phyloP scores from a whole-genome alignment of 148 eudicot genomes.

The Gaultheria prostrata region DNA sequence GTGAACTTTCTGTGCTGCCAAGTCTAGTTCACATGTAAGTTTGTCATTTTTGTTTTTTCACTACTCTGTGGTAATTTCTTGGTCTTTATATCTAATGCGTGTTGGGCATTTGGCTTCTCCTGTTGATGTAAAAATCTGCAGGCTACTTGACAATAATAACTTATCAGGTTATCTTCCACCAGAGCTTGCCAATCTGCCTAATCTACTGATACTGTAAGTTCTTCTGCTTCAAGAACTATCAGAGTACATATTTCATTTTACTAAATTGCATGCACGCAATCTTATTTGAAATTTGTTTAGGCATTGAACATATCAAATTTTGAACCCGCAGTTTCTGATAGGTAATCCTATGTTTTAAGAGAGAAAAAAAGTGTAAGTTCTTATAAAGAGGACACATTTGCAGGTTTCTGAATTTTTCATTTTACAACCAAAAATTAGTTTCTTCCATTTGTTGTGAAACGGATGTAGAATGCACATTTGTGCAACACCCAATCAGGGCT shows the following conservation, averaged over 20 bases:
- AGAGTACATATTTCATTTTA: background rate
- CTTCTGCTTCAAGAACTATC: constrained; percentile 12
- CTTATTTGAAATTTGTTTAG: background rate
- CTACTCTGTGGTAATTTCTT: background rate
- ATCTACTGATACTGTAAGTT: constrained; percentile 63
- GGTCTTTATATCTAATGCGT: background rate
- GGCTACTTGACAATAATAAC: constrained; percentile 79
- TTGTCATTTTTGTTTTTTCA: background rate
- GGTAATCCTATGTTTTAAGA: background rate
- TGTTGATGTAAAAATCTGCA: constrained; percentile 35
- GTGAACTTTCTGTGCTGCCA: constrained; percentile 46
- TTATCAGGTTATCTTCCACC: constrained; percentile 84
- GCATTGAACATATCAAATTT: background rate
- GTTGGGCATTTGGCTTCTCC: constrained; percentile 16
- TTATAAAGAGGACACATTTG: background rate
- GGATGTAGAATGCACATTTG: background rate
- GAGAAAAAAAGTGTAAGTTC: background rate
- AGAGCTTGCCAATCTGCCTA: constrained; percentile 58
- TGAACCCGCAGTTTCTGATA: background rate
- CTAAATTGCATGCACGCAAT: background rate
- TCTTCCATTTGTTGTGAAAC: background rate
- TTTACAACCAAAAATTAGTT: background rate
- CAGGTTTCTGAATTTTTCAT: background rate
- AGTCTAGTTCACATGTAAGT: constrained; percentile 56
- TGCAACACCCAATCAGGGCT: background rate